Base-by-base conservation (phyloP, 139 green algal genomes). In the Micractinium conductrix region DNA sequence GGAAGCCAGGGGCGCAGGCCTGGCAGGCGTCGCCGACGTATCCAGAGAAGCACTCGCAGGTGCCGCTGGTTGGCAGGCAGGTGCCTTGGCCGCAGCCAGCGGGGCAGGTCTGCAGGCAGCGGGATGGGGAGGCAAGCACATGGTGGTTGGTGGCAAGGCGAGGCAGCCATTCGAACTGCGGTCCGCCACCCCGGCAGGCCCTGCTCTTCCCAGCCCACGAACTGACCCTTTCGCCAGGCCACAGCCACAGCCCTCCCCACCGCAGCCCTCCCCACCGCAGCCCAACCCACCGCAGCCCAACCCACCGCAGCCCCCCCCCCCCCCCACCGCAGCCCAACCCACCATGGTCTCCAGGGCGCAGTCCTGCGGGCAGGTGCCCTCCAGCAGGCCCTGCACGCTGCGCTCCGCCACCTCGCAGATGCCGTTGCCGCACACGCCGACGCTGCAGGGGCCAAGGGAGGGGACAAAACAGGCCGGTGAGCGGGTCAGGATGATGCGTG, bases 391-490 rank as follows among this genome's bases (percentile, higher is more conserved):
- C 50, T 55, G n/a, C 19, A 75, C 58, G 1, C 55, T 60, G 44
- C 91, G 84, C 86, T 94, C 91, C 0, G 86, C 84, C 16, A 94
- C 70, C 81, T 91, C 89, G 69, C 88, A 94, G 37, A 93, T 78
- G 72, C 74, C 87, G 80, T 94, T 88, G 40, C 88, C 86, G 71
- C 91, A 94, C 24, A 90, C 33, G 38, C 88, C 84, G 30, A 67
- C 22, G n/a, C 91, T 84, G 60, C 84, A 24, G 33, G 30, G 38
- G 16, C 8, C 16, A 19, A 6, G 2, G 4, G n/a, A 22, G 22
- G 37, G 4, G 35, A 43, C 24, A 42, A n/a, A 17, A 33, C 35
- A 44, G 19, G 67, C 1, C 6, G 43, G 79, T 22, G 16, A 76
- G 38, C 8, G 58, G 22, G 48, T 16, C 7, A 62, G 53, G 53